These are phyloP conservation scores for Pterula multifida DNA, from an alignment of 1,284 basidiomycete species.

Conservation along the genomic window DNA sequence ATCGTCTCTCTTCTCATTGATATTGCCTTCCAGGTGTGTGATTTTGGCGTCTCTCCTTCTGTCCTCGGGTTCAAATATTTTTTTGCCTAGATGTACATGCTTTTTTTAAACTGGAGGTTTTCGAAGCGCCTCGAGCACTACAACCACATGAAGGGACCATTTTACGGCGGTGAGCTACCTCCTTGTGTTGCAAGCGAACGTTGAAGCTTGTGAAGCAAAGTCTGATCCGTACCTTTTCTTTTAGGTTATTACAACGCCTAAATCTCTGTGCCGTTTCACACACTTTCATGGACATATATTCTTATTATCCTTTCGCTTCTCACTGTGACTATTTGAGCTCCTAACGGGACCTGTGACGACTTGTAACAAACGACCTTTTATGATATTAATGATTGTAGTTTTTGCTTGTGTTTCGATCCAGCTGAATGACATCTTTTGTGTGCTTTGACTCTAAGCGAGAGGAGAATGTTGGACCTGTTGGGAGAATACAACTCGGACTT, in stretches of 20 bases:
- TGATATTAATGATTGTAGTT: not conserved
- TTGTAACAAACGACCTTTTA: not conserved
- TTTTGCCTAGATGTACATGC: conserved; percentile 49
- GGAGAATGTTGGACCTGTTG: no score
- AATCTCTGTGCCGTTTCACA: not conserved
- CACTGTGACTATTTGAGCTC: not conserved
- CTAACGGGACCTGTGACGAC: not conserved
- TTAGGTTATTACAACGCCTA: conserved; percentile 3
- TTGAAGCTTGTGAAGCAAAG: not conserved
- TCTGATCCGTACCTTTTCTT: not conserved
- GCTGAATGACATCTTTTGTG: not conserved
- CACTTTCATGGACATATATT: not conserved
- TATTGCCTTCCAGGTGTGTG: conserved; percentile 54
- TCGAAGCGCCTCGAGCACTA: conserved; percentile 59
- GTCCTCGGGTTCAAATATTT: conserved; percentile 8
- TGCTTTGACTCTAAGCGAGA: no score
- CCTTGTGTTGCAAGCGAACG: not conserved
- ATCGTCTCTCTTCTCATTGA: conserved; percentile 56
- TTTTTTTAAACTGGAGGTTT: conserved; percentile 62
- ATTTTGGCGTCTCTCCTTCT: conserved; percentile 4
- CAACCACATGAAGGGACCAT: conserved; percentile 48
- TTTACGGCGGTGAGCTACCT: conserved; percentile 38
- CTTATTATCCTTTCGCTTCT: not conserved
- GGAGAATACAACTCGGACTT: no score
- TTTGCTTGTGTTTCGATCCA: not conserved